Conservation (phyloP, 169 alveolate genomes). For the Blepharisma undulans region DNA sequence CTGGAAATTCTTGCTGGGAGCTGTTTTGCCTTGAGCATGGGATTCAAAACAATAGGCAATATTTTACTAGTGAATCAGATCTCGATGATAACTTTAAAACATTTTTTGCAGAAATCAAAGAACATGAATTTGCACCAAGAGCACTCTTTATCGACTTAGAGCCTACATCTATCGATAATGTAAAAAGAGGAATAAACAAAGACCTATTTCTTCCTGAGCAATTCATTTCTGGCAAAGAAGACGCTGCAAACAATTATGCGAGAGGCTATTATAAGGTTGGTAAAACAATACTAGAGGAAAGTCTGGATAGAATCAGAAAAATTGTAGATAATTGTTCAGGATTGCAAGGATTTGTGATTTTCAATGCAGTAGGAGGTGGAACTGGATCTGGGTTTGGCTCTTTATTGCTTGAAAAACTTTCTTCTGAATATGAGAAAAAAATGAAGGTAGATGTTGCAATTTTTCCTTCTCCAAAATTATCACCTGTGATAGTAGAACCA, state of each 20-base stretch:
- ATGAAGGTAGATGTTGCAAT: conserved; percentile 95
- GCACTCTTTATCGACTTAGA: conserved; percentile 96
- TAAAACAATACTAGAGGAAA: conserved; percentile 94
- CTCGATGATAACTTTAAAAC: conserved; percentile 96
- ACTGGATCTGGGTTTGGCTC: conserved; percentile 99
- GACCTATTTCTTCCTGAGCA: conserved; percentile 98
- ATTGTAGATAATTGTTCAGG: conserved; percentile 99
- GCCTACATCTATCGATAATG: conserved; percentile 98
- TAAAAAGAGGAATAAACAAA: conserved; percentile 97
- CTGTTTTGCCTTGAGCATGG: conserved; percentile 98
- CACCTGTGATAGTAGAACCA: conserved; percentile 98
- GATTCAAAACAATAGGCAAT: conserved; percentile 96
- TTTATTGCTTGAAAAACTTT: conserved; percentile 95
- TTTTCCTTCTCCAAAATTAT: conserved; percentile 97
- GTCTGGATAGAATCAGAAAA: conserved; percentile 97
- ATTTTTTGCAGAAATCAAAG: conserved; percentile 97
- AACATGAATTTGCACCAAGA: conserved; percentile 98
- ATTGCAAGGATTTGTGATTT: conserved; percentile 97
- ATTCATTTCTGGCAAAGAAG: conserved; percentile 98
- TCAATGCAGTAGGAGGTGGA: conserved; percentile 99
- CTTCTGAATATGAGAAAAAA: conserved; percentile 97
- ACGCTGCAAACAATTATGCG: conserved; percentile 99
- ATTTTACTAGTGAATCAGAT: conserved; percentile 92
- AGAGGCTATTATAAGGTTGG: conserved; percentile 99
- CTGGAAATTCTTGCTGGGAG: conserved; percentile 99